Conservation (phyloP, 108 stramenopile genomes). For the Nitzschia sp. region DNA sequence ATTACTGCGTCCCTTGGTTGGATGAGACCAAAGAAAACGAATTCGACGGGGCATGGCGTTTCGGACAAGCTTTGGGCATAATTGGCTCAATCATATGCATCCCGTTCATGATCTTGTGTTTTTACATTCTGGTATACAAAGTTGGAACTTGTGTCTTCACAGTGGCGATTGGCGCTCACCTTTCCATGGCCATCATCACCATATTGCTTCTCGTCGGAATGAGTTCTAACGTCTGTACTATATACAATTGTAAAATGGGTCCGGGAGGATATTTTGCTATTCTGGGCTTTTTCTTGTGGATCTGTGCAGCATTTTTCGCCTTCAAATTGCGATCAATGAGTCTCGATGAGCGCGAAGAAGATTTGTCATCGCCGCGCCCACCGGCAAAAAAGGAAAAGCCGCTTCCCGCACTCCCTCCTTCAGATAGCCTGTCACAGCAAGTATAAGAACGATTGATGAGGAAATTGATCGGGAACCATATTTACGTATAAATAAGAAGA, state of each 20-base stretch:
- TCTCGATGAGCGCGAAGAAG: not conserved
- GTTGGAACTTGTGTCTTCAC: not conserved
- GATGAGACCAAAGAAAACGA: conserved; percentile 6
- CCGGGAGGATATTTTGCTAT: conserved; percentile 20
- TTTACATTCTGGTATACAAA: conserved; percentile 2
- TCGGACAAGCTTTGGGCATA: conserved; percentile 10
- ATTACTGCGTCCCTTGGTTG: conserved; percentile 14
- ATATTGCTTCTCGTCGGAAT: conserved; percentile 11
- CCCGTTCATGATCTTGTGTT: conserved; percentile 4
- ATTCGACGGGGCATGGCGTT: conserved; percentile 17
- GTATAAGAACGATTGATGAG: not conserved
- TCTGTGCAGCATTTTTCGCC: conserved; percentile 6
- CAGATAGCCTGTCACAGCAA: conserved; percentile 9
- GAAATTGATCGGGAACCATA: no score
- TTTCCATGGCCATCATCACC: conserved; percentile 12
- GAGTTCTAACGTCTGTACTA: conserved; percentile 6
- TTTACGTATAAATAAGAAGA: no score
- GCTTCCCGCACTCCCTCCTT: conserved; percentile 10
- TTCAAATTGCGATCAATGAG: not conserved
- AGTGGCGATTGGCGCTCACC: not conserved
- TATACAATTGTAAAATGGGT: conserved; percentile 1
- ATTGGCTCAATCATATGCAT: conserved; percentile 7
- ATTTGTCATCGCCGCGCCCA: not conserved
- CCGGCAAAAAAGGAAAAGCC: not conserved
- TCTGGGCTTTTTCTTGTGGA: conserved; percentile 13